Evolutionary conservation across 805 yeast species (phyloP).

Genomic region (Debaryomyces hansenii): DNA sequence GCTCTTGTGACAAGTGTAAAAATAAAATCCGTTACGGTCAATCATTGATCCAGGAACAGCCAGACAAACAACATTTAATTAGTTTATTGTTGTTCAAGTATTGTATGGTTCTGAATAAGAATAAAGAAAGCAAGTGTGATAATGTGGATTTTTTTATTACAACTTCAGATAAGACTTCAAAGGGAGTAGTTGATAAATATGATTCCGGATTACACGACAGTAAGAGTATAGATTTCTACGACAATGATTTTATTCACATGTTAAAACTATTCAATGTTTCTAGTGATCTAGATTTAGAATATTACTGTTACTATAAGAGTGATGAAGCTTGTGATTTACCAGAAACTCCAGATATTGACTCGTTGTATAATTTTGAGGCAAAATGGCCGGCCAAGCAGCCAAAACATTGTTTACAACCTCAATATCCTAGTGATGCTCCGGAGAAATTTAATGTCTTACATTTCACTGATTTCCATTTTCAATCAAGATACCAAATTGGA

Average conservation of each 20-base stretch:
- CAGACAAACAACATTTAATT: constrained; percentile 35
- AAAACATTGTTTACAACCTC: constrained; percentile 26
- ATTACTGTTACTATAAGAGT: constrained; percentile 56
- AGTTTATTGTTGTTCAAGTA: constrained; percentile 35
- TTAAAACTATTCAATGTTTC: constrained; percentile 35
- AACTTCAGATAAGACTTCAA: constrained; percentile 21
- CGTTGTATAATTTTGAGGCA: constrained; percentile 21
- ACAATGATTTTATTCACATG: constrained; percentile 41
- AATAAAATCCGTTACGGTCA: constrained; percentile 31
- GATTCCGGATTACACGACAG: constrained; percentile 23
- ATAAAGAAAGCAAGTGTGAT: constrained; percentile 31
- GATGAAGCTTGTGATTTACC: constrained; percentile 50
- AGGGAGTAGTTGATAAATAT: constrained; percentile 18
- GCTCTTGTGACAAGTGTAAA: constrained; percentile 37
- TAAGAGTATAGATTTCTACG: constrained; percentile 29
- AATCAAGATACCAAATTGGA: constrained; percentile 54
- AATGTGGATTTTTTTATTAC: constrained; percentile 38
- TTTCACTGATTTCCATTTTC: constrained; percentile 64
- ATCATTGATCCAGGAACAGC: constrained; percentile 23
- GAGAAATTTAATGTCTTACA: constrained; percentile 62
- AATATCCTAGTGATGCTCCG: constrained; percentile 18
- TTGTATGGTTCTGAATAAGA: constrained; percentile 29
- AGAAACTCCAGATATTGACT: constrained; percentile 48
- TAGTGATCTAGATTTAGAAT: constrained; percentile 38
- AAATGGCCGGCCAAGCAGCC: constrained; percentile 39